Base-by-base conservation (phyloP, 441 rosid genomes). In the Populus hybrid region DNA sequence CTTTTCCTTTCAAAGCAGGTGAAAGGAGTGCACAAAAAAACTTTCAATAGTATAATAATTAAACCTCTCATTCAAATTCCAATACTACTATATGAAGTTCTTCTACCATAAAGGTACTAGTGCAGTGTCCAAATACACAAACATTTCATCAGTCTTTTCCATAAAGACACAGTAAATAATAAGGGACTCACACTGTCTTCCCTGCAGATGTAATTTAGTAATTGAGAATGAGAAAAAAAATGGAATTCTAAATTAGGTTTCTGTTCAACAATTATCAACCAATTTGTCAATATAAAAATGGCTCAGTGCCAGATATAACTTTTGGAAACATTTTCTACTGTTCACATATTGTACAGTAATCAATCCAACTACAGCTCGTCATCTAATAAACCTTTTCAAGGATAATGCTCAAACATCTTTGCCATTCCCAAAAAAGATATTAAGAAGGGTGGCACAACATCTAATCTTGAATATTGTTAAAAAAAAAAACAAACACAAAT, bases 381-480 rank as follows among this genome's bases (percentile, higher is more conserved):
- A 71, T 72, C 77, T 70, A 35, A 65, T 19, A 30, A 73, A 24
- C 57, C 36, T 73, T 6, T 74, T 34, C 53, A 66, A 78, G 40
- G 42, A 40, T 67, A 67, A n/a, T 14, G 70, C 32, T 63, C 65
- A 26, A 7, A 46, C 16, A 16, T 46, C 34, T 70, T 35, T 42
- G 24, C 32, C n/a, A 46, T 42, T 7, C 10, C 50, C 78, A 66
- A 35, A 19, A 69, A 63, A 50, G 59, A 63, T 70, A 28, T 18
- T 11, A 59, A 73, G 34, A 75, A 26, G 34, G 6, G 64, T 23
- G 75, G 74, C 36, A 61, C 42, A 40, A 66, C 32, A 34, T 72
- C 84, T 75, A 40, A 95, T 14, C 19, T 50, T 14, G 57, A 50
- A 9, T 50, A n/a, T 50, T 46, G 57, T 46, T 14, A 46, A 50